Percentiles rank a stretch among this genome's conserved stretches.
These are phyloP conservation scores for Geosiphon pyriformis DNA, from an alignment of 192 early-diverging fungal species.

Conservation along the genomic window DNA sequence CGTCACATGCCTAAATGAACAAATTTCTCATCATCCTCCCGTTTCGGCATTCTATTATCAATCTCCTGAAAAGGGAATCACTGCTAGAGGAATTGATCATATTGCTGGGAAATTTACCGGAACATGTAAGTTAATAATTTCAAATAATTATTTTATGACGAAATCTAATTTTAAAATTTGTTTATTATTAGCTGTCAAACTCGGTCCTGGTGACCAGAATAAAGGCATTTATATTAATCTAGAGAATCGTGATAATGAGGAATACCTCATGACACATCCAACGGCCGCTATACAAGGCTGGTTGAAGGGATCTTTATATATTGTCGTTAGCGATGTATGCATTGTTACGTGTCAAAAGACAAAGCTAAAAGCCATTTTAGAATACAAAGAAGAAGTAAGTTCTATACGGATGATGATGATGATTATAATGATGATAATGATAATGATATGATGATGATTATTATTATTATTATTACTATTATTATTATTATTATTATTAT, in stretches of 20 bases:
- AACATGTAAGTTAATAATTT: slow-evolving; percentile 37
- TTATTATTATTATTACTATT: too few species aligned
- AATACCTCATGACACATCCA: slow-evolving; percentile 62
- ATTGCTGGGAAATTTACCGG: slow-evolving; percentile 70
- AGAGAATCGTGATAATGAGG: slow-evolving; percentile 51
- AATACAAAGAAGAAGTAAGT: slow-evolving; percentile 65
- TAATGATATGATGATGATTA: too few species aligned
- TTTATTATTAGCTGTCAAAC: slow-evolving; percentile 55
- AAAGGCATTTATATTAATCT: slow-evolving; percentile 63
- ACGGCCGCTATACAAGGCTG: slow-evolving; percentile 62
- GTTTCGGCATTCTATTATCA: slow-evolving; percentile 58
- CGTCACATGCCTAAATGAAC: slow-evolving; percentile 58
- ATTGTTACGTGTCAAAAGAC: slow-evolving; percentile 60
- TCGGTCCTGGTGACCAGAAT: slow-evolving; percentile 59
- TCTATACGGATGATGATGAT: not conserved
- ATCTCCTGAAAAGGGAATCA: slow-evolving; percentile 56
- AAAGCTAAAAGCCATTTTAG: slow-evolving; percentile 52
- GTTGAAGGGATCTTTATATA: slow-evolving; percentile 58
- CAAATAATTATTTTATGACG: too few species aligned
- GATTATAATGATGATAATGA: too few species aligned
- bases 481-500: too few species aligned
- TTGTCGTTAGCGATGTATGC: slow-evolving; percentile 54
- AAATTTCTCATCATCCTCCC: slow-evolving; percentile 58
- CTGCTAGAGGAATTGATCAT: slow-evolving; percentile 64
- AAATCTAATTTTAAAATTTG: too few species aligned